A percentile compares a stretch with the other conserved stretches of the same genome.
These are phyloP conservation scores for Macrophomina pseudophaseolina DNA, from an alignment of 2,329 filamentous ascomycete species.

Conservation along the genomic window DNA sequence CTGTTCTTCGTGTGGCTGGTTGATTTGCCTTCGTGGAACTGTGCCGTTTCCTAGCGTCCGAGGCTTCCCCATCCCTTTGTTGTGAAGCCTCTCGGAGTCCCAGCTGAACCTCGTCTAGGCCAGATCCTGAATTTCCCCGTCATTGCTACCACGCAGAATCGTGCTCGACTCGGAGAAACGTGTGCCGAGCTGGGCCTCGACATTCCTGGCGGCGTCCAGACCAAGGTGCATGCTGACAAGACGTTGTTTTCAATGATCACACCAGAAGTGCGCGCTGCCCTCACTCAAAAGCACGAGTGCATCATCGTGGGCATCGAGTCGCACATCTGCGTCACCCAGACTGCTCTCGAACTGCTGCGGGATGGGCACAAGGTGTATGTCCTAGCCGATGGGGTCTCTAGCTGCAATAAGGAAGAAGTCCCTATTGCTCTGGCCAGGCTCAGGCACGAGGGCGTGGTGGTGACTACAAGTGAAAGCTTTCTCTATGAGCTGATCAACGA, in stretches of 20 bases:
- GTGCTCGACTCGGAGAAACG: constrained; percentile 76
- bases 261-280: constrained; percentile 63
- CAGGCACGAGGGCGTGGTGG: constrained; percentile 73
- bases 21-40: constrained; percentile 20
- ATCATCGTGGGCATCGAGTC: constrained; percentile 90
- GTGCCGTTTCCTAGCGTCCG: constrained; percentile 18
- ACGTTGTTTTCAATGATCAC: constrained; percentile 87
- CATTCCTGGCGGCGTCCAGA: constrained; percentile 55
- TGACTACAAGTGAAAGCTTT: constrained; percentile 88
- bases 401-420: constrained; percentile 82
- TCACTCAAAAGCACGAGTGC: constrained; percentile 60
- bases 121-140: constrained; percentile 74
- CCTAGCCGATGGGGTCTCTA: constrained; percentile 86
- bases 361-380: constrained; percentile 83
- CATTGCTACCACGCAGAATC: constrained; percentile 85
- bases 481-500: constrained; percentile 90
- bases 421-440: constrained; percentile 77
- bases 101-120: constrained; percentile 36
- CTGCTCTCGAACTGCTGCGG: constrained; percentile 77
- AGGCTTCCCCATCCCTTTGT: constrained; percentile 8
- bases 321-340: constrained; percentile 95
- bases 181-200: constrained; percentile 71
- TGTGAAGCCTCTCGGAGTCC: background rate
- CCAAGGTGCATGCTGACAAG: constrained; percentile 75
- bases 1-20: constrained; percentile 15